Conservation (phyloP, 768 basidiomycete genomes). For the Podaxis sp. region DNA sequence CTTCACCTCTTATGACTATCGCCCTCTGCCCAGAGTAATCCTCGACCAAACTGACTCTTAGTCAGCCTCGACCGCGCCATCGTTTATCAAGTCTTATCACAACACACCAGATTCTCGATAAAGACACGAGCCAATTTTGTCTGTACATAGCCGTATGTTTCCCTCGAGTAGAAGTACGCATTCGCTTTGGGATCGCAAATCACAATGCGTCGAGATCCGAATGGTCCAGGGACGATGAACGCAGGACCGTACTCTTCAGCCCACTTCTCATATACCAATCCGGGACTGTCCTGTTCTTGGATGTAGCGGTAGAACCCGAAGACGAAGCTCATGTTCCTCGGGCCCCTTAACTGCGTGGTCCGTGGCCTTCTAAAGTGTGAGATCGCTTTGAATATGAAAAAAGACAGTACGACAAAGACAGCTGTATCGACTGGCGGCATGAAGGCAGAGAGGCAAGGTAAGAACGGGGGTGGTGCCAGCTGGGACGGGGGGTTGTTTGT, state of each 20-base stretch:
- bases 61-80: not conserved
- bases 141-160: conserved; percentile 47
- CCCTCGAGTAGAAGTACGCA: conserved; percentile 47
- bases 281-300: conserved; percentile 26
- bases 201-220: conserved; percentile 34
- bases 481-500: too few species aligned
- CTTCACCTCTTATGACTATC: conserved; percentile 45
- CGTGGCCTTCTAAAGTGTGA: not conserved
- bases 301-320: conserved; percentile 37
- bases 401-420: not conserved
- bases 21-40: conserved; percentile 38
- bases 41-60: conserved; percentile 34
- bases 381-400: not conserved
- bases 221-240: conserved; percentile 34
- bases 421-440: not conserved
- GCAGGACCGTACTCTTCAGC: conserved; percentile 44
- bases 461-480: not conserved
- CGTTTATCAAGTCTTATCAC: not conserved
- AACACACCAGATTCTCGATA: conserved; percentile 37
- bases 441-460: not conserved
- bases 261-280: conserved; percentile 44
- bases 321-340: conserved; percentile 37
- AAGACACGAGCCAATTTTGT: conserved; percentile 31
- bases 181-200: conserved; percentile 50
- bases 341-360: conserved; percentile 40